Base-by-base conservation (phyloP, 1,284 basidiomycete genomes). In the Porogramme epimiltina region DNA sequence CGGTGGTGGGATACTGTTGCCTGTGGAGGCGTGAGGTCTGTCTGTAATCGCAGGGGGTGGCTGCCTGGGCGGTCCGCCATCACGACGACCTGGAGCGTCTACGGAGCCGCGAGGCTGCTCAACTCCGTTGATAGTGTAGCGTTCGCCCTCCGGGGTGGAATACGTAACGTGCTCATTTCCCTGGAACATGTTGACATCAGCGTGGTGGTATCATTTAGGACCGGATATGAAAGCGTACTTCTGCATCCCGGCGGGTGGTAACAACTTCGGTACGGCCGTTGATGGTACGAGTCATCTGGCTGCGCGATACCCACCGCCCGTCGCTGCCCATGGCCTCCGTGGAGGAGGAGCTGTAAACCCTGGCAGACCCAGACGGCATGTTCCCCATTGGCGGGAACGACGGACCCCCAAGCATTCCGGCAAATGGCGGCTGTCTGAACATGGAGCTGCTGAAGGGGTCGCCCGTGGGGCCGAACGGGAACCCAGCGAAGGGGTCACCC, bases 131-230 rank as follows among this genome's bases (percentile, higher is more conserved):
- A 91, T 73, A 4, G 79, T 84, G 60, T 78, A 75, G 2, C 81
- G 70, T 63, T 86, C 76, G 25, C 88, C 87, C 52, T 89, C 85
- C 5, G 83, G 79, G 52, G 78, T 80, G 4, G 76, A 81, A 45
- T 81, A 80, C 3, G 78, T 83, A 38, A 86, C 71, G 63, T 89
- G 85, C 60, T 87, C 84, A 56, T 87, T 89, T 3, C 89, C 88
- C 87, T 91, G 26, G 8, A 18, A 18, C 16, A 51, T 10, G 22
- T 38, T 11, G 15, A 42, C 15, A 24, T 13, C 38, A 23, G 20
- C 45, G 41, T 39, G 46, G 51, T 37, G 9, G 6, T 37, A 46
- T n/a, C n/a, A n/a, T n/a, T n/a, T 33, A 19, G n/a, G 25, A 18
- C 42, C 34, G 23, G 25, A 2, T 8, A 15, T 64, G 16, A 5